A percentile compares a stretch with the other conserved stretches of the same genome.
These are phyloP conservation scores for Wickerhamomyces alni DNA, from an alignment of 805 yeast genomes.

Conservation along the genomic window DNA sequence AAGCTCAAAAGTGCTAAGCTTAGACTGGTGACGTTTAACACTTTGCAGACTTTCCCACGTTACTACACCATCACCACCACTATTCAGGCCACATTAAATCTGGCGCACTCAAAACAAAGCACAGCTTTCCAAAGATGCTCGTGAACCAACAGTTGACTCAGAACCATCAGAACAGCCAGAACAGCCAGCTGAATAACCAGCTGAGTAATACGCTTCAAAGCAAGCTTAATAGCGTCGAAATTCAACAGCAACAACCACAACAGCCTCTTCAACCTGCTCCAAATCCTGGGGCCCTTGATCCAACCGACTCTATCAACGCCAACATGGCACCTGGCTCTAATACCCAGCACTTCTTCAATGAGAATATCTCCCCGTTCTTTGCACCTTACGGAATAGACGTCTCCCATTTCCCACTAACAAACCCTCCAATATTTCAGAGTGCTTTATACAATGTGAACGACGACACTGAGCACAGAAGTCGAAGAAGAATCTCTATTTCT, in stretches of 20 bases:
- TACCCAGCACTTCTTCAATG: conserved; percentile 20
- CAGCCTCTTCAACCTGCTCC: too few relatives aligned
- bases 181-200: not conserved
- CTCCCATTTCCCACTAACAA: conserved; percentile 37
- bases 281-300: not conserved
- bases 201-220: not conserved
- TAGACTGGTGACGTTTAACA: too few relatives aligned
- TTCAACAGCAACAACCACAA: too few relatives aligned
- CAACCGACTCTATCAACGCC: not conserved
- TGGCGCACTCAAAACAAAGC: too few relatives aligned
- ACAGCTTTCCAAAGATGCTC: too few relatives aligned
- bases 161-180: not conserved
- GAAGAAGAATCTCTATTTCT: conserved; percentile 73
- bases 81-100: too few relatives aligned
- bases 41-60: too few relatives aligned
- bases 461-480: conserved; percentile 29
- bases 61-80: not conserved
- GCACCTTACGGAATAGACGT: conserved; percentile 40
- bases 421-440: conserved; percentile 39
- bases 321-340: not conserved
- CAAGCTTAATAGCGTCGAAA: too few relatives aligned
- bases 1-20: too few relatives aligned
- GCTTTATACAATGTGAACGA: conserved; percentile 27
- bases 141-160: too few relatives aligned
- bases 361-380: conserved; percentile 34